Base-by-base conservation (phyloP, 768 basidiomycete species). In the Pleurotus cornucopiae region DNA sequence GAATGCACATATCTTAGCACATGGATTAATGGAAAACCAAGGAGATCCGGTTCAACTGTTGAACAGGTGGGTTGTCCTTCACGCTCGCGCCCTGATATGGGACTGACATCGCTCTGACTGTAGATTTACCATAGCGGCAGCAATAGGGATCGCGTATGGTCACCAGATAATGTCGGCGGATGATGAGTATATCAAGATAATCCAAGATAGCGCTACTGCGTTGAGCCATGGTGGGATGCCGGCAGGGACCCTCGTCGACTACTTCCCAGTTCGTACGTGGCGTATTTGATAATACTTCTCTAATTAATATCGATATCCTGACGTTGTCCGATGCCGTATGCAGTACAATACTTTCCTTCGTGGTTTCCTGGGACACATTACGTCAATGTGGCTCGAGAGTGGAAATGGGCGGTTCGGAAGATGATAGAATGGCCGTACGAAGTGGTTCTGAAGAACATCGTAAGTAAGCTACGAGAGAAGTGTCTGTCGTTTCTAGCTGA, bases 241-340 rank as follows among this genome's bases (percentile, higher is more conserved):
- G 34, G 63, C 59, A 18, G 57, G 49, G 9, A 64, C 59, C 16
- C 47, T 59, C 1, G 56, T 64, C 45, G 63, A 64, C 49, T 55
- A 58, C 40, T 55, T 64, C 49, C 63, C 63, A 6, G 13, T 47
- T 38, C 46, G 63, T 43, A 30, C 49, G 14, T 16, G 25, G n/a
- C 26, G 16, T 34, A 37, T 16, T 25, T 16, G 30, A 16, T 11
- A 11, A 25, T 7, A 7, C 4, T 14, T 12, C 21, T 34, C 16
- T n/a, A 30, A 48, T 18, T 45, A 16, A 23, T 45, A 23, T 18
- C 16, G 11, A 45, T 1, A 16, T 45, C 16, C 16, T 45, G 44
- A 16, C 44, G 16, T 12, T 23, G 9, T 14, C 18, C 20, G 20
- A 11, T 48, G 20, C 21, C 18, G 18, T 45, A 18, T 47, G n/a